phyloP scores from a whole-genome alignment of 805 yeast species.

The Lipomyces yamadae region DNA sequence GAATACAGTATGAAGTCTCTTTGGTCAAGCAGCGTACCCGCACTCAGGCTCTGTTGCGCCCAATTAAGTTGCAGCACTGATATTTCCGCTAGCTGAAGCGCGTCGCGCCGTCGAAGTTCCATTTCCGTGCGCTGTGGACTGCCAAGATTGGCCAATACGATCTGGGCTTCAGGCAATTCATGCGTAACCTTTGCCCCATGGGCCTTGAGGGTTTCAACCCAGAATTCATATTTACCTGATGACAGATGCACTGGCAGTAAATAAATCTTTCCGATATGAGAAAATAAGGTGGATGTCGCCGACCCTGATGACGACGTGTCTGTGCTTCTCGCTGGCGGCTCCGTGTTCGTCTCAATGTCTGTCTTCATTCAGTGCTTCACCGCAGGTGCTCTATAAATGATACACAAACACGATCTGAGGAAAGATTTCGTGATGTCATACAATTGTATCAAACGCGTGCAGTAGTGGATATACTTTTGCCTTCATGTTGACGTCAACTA shows the following conservation, averaged over 20 bases:
- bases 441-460: neutral
- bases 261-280: conserved; percentile 13
- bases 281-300: conserved; percentile 5
- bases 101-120: conserved; percentile 29
- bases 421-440: neutral
- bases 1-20: neutral
- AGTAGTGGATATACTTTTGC: neutral
- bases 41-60: conserved; percentile 10
- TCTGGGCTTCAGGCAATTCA: conserved; percentile 8
- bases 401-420: neutral
- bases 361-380: neutral
- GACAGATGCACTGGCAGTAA: conserved; percentile 30
- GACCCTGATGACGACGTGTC: neutral
- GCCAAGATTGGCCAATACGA: conserved; percentile 19
- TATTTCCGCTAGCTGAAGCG: neutral
- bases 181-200: conserved; percentile 13
- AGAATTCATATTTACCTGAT: conserved; percentile 1
- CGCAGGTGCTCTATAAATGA: neutral
- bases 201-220: neutral
- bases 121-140: conserved; percentile 18
- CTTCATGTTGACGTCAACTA: neutral
- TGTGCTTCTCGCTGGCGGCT: neutral
- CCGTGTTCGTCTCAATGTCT: neutral
- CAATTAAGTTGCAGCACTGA: conserved; percentile 21
- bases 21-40: neutral